phyloP scores from a whole-genome alignment of 2,329 filamentous ascomycete genomes.

The Polychaeton citri region DNA sequence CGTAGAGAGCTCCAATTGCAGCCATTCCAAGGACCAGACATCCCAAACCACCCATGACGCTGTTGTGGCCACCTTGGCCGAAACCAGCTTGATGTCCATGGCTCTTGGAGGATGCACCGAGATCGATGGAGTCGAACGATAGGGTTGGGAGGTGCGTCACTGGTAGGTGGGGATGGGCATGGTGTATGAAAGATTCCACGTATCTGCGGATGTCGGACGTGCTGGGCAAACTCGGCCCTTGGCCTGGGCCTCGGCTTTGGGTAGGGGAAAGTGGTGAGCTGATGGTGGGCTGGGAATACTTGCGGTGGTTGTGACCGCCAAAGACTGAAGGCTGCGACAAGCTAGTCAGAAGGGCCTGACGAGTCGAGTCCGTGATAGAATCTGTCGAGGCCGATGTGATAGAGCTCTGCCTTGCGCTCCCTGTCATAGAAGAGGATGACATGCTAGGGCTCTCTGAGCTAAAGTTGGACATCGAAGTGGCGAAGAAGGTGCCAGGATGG shows the following conservation, averaged over 20 bases:
- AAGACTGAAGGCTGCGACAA: constrained; percentile 46
- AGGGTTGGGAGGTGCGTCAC: constrained; percentile 86
- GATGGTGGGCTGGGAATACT: constrained; percentile 46
- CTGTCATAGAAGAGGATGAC: constrained; percentile 56
- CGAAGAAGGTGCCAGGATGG: constrained; percentile 47
- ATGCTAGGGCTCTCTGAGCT: constrained; percentile 51
- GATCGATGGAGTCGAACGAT: constrained; percentile 69
- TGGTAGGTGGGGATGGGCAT: constrained; percentile 89
- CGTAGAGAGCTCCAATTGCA: constrained; percentile 75
- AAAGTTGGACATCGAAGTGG: constrained; percentile 44
- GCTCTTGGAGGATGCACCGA: constrained; percentile 43
- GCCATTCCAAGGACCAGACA: constrained; percentile 82
- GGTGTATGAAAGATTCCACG: constrained; percentile 77
- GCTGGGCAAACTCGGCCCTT: constrained; percentile 51
- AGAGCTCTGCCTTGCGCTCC: constrained; percentile 49
- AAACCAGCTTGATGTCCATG: background rate
- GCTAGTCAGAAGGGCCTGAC: constrained; percentile 48
- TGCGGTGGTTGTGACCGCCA: constrained; percentile 36
- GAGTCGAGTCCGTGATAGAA: constrained; percentile 52
- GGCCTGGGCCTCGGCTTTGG: constrained; percentile 18
- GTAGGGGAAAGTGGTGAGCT: constrained; percentile 37
- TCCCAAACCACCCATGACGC: constrained; percentile 61
- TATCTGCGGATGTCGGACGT: constrained; percentile 81
- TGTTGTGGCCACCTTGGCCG: constrained; percentile 11
- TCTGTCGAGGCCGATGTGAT: constrained; percentile 49